Conservation (phyloP, 257 asterid genomes). For the Osmanthus fragrans region DNA sequence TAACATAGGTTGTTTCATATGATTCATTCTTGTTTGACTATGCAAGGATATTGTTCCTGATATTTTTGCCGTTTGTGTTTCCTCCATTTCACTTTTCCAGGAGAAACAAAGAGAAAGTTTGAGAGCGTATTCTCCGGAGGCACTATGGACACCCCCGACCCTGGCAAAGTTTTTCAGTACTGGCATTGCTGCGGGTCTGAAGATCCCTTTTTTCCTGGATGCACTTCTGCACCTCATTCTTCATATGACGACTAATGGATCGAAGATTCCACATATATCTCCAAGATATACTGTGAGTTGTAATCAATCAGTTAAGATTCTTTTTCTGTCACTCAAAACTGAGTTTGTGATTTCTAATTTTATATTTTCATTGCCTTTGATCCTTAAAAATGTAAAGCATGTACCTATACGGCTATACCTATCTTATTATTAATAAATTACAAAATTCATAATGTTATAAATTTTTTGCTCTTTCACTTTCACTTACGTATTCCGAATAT, state of each 20-base stretch:
- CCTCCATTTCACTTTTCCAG: conserved; percentile 33
- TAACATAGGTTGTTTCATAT: background rate
- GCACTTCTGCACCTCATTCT: conserved; percentile 87
- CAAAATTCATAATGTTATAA: background rate
- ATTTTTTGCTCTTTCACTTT: background rate
- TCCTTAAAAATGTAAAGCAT: conserved; percentile 1
- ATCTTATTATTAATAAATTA: background rate
- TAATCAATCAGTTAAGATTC: background rate
- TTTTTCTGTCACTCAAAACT: background rate
- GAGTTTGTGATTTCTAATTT: background rate
- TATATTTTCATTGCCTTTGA: background rate
- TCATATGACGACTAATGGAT: conserved; percentile 75
- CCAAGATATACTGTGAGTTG: background rate
- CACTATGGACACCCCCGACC: conserved; percentile 77
- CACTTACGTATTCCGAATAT: background rate
- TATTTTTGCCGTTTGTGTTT: background rate
- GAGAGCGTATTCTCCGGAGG: conserved; percentile 91
- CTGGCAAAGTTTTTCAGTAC: conserved; percentile 76
- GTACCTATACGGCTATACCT: background rate
- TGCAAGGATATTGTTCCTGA: conserved; percentile 7
- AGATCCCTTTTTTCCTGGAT: conserved; percentile 81
- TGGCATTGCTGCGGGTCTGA: conserved; percentile 99
- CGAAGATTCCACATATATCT: background rate
- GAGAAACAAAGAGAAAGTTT: conserved; percentile 94
- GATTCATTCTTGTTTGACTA: background rate